These are phyloP conservation scores for Lizonia empirigonia DNA, from an alignment of 2,329 filamentous ascomycete genomes.

Conservation along the genomic window DNA sequence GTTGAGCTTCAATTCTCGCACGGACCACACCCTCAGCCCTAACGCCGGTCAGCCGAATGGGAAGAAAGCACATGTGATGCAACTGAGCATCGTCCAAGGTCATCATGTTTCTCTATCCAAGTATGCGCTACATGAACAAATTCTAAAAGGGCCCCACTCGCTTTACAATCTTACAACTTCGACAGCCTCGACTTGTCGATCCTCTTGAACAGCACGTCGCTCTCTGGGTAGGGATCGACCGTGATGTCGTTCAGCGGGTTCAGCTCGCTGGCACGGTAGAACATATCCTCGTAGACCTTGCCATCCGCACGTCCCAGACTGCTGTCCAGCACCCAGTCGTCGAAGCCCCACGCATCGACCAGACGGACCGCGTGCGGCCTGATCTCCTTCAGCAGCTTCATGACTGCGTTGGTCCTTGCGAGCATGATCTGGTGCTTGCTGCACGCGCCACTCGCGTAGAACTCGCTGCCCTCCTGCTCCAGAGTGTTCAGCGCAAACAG, in stretches of 20 bases:
- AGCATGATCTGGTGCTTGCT: conserved; percentile 75
- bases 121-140: not conserved
- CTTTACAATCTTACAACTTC: conserved; percentile 2
- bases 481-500: conserved; percentile 70
- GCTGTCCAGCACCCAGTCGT: conserved; percentile 78
- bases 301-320: conserved; percentile 73
- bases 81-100: not conserved
- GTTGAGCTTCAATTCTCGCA: conserved; percentile 11
- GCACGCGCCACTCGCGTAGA: conserved; percentile 72
- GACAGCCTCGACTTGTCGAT: conserved; percentile 63
- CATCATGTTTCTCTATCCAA: conserved; percentile 9
- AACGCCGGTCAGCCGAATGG: conserved; percentile 19
- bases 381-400: conserved; percentile 72
- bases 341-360: conserved; percentile 77
- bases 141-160: not conserved
- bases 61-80: not conserved
- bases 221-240: conserved; percentile 74
- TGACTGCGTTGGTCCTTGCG: conserved; percentile 68
- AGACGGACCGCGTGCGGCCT: conserved; percentile 73
- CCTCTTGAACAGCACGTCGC: conserved; percentile 65
- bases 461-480: conserved; percentile 71
- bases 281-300: conserved; percentile 79
- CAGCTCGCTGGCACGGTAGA: conserved; percentile 70
- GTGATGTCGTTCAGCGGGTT: conserved; percentile 76
- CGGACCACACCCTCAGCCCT: conserved; percentile 20